Conservation (phyloP, 2,329 filamentous ascomycete species). For the Aspergillus sp. region DNA sequence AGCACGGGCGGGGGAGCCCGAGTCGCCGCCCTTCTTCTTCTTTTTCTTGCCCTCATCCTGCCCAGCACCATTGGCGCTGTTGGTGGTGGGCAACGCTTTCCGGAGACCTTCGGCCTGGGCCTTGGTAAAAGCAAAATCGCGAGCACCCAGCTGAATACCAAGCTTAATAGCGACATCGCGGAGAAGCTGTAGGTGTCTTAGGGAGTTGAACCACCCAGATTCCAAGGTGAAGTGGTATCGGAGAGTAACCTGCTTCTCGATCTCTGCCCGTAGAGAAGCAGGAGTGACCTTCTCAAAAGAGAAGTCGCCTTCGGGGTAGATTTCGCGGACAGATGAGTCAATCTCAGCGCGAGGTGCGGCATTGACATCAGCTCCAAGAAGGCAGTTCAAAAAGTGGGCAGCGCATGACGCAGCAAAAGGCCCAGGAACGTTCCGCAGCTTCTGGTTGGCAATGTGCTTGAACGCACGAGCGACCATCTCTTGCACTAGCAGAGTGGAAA, state of each 20-base stretch:
- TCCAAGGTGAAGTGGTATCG: conserved; percentile 77
- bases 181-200: conserved; percentile 78
- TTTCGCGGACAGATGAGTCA: conserved; percentile 68
- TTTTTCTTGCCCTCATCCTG: conserved; percentile 53
- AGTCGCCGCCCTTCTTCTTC: conserved; percentile 57
- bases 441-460: conserved; percentile 83
- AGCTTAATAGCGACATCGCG: conserved; percentile 87
- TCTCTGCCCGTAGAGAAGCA: conserved; percentile 65
- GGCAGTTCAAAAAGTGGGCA: conserved; percentile 88
- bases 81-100: conserved; percentile 36
- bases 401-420: conserved; percentile 77
- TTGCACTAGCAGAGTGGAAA: conserved; percentile 75
- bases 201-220: conserved; percentile 63
- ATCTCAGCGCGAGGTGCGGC: conserved; percentile 74
- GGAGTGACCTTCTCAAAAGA: conserved; percentile 78
- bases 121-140: conserved; percentile 69
- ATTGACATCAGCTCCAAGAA: conserved; percentile 77
- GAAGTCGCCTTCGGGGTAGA: conserved; percentile 82
- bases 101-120: conserved; percentile 28
- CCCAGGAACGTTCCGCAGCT: conserved; percentile 76
- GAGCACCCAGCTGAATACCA: conserved; percentile 81
- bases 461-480: conserved; percentile 96
- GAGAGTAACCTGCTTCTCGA: conserved; percentile 68
- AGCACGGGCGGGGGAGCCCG: conserved; percentile 46
- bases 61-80: conserved; percentile 35